Evolutionary conservation across 2,329 filamentous ascomycete genomes (phyloP), one percentile per base, ranked within the genome.

Genomic region (Fusarium sp.): DNA sequence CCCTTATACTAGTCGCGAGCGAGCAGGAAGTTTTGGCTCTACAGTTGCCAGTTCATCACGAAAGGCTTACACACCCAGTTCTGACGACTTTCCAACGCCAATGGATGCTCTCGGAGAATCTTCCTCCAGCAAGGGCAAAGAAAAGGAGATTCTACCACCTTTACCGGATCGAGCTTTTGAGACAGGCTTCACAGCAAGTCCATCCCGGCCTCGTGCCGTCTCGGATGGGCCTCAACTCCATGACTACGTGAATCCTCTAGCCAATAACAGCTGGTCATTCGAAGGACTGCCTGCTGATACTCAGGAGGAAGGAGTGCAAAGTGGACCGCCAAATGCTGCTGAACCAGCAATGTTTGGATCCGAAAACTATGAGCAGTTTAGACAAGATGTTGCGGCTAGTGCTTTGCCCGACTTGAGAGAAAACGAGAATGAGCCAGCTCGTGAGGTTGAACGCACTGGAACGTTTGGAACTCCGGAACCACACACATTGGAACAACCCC

Each of bases 191-290:
- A 41, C 67, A 8, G 55, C 72, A 56, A 72, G 71, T 54, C 47
- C 77, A 36, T 75, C 80, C 22, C 81, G 89, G 41, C 87, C 86
- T 22, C 83, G 89, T 46, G 84, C 89, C 33, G 82, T 85, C 54
- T 91, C 89, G 1, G 89, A 91, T 73, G 89, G 89, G 0, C 87
- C 87, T 7, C 82, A 82, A 46, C 76, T 79, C 10, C 81, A 81
- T 7, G 80, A 83, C 13, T 79, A 79, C 5, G 80, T 86, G 58
- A 86, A 89, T 55, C 86, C 87, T 1, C 77, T 91, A 20, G 89
- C 85, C 2, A 88, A 88, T 76, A 90, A 90, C 69, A 91, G 82
- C 72, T 92, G 89, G 90, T 86, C 85, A 0, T 91, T 91, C 72
- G 81, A 83, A 7, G 80, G 80, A 29, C 68, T 88, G 12, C 79